Percentiles rank a stretch among this genome's conserved stretches.
Conservation (phyloP, 2,329 filamentous ascomycete genomes). For the Verticillium nubilum region DNA sequence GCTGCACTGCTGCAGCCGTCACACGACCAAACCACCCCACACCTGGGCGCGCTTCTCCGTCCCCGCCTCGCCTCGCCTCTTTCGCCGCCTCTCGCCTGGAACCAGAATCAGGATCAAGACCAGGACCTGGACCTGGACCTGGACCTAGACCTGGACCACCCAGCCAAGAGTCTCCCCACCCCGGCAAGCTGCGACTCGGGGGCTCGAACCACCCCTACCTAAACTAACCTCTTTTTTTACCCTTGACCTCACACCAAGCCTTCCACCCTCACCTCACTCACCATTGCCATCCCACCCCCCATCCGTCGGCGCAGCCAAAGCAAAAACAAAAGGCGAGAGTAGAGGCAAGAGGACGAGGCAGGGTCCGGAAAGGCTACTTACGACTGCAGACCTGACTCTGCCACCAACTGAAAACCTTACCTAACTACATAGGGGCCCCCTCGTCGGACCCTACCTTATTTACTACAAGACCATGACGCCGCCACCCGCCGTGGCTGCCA, state of each 20-base stretch:
- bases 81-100: not conserved
- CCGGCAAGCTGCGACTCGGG: not conserved
- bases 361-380: not conserved
- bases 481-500: not conserved
- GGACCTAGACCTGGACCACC: not conserved
- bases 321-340: too few species aligned
- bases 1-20: conserved; percentile 1
- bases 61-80: not conserved
- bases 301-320: not conserved
- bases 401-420: not conserved
- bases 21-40: not conserved
- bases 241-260: not conserved
- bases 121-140: not conserved
- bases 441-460: not conserved
- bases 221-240: not conserved
- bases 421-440: not conserved
- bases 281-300: not conserved
- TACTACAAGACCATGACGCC: not conserved
- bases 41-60: not conserved
- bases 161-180: not conserved
- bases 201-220: not conserved
- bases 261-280: not conserved
- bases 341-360: too few species aligned
- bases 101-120: not conserved
- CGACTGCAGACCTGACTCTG: too few species aligned